Percentiles rank a stretch among this genome's conserved stretches.
These are phyloP conservation scores for Paecilomyces sp. DNA, from an alignment of 2,329 filamentous ascomycete species.

Conservation along the genomic window DNA sequence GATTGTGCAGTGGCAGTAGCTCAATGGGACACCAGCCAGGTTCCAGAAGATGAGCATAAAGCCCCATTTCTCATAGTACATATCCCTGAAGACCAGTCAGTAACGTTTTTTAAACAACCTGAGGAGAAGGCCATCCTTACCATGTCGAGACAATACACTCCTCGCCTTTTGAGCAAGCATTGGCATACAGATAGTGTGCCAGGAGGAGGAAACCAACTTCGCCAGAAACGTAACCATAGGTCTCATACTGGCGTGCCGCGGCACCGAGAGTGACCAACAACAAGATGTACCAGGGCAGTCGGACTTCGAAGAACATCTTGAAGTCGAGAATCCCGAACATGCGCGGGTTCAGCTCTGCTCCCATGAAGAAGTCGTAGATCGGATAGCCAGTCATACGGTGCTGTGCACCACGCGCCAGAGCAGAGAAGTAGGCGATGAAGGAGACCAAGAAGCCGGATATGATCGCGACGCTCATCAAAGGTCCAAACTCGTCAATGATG, in stretches of 20 bases:
- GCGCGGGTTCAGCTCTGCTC: constrained; percentile 76
- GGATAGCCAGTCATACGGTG: constrained; percentile 85
- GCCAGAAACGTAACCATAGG: constrained; percentile 77
- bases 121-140: constrained; percentile 32
- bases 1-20: constrained; percentile 89
- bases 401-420: constrained; percentile 68
- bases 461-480: constrained; percentile 87
- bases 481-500: constrained; percentile 90
- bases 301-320: constrained; percentile 95
- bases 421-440: constrained; percentile 79
- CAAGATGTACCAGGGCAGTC: constrained; percentile 86
- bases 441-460: constrained; percentile 79
- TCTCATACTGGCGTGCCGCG: constrained; percentile 74
- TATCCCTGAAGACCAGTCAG: constrained; percentile 54
- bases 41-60: constrained; percentile 99
- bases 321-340: constrained; percentile 80
- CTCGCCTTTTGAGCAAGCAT: constrained; percentile 86
- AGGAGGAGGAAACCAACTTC: constrained; percentile 78
- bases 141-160: constrained; percentile 85
- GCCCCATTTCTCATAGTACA: constrained; percentile 95
- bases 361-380: constrained; percentile 88
- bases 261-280: constrained; percentile 70
- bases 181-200: constrained; percentile 87
- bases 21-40: constrained; percentile 80
- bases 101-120: neutral